Evolutionary conservation across 306 rosid species (phyloP), one percentile per base, ranked within the genome.

Genomic region (Senna siamea): DNA sequence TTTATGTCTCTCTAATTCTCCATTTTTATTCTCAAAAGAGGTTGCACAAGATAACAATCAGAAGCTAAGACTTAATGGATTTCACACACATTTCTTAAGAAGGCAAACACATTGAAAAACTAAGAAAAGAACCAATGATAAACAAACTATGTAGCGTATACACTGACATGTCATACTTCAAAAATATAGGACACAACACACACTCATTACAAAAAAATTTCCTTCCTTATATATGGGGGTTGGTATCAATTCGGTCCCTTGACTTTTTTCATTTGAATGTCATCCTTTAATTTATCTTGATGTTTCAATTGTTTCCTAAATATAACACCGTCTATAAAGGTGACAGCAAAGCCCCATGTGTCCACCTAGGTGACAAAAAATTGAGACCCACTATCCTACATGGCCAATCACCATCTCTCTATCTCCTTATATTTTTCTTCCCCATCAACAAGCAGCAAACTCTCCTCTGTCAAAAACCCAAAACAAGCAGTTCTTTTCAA

Each of bases 71-170:
- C 46, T 61, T 4, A 3, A 43, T 26, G 40, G 4, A 9, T 17
- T 62, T 62, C 43, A 62, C 30, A 62, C 50, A 18, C 19, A 8
- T 62, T 62, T 62, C 48, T 9, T n/a, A 37, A 18, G 68, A 10
- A 8, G 50, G 30, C 7, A 10, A 10, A 38, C 9, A 37, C 10
- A 18, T 18, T 5, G 11, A 34, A 12, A 34, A 9, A 6, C 19
- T 12, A 30, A n/a, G n/a, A n/a, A 14, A 23, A 18, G 26, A n/a
- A 59, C 22, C 37, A 17, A 61, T 61, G 47, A 17, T 35, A 35
- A 9, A 34, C 23, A 32, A 15, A 20, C 26, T n/a, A 60, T 34
- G 66, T 34, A 60, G 66, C 66, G 34, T 8, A n/a, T 12, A 17
- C 1, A n/a, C 66, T 17, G n/a, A 17, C 26, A 35, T 61, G 47